A percentile compares a stretch with the other conserved stretches of the same genome.
Evolutionary conservation across 2,329 filamentous ascomycete species (phyloP).

Genomic region (Triangularia setosa): DNA sequence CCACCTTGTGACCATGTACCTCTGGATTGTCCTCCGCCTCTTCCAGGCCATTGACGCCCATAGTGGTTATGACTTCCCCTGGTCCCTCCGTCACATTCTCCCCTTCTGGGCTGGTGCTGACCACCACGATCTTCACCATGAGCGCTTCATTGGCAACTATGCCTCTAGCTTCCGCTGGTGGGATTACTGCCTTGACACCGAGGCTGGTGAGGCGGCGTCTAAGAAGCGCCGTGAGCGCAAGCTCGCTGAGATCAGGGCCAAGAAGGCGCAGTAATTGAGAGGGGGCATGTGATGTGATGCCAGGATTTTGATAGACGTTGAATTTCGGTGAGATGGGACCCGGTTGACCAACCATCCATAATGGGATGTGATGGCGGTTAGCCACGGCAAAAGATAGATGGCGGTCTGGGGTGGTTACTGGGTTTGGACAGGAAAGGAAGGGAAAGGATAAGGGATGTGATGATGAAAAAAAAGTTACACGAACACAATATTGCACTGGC

Average conservation of each 20-base stretch:
- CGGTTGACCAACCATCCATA: neutral
- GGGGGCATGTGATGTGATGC: conserved; percentile 9
- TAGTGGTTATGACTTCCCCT: conserved; percentile 97
- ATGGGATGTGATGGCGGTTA: neutral
- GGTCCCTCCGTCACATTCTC: conserved; percentile 90
- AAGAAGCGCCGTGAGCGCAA: conserved; percentile 80
- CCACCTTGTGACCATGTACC: conserved; percentile 96
- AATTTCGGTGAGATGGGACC: neutral
- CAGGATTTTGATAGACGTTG: neutral
- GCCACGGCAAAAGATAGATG: neutral
- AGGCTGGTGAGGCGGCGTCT: conserved; percentile 82
- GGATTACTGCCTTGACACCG: conserved; percentile 91
- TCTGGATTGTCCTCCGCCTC: conserved; percentile 88
- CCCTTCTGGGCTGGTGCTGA: conserved; percentile 97
- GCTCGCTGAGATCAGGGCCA: conserved; percentile 59
- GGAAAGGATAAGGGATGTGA: conserved; percentile 13
- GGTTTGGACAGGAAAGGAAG: conserved; percentile 2
- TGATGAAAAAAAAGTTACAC: conserved; percentile 11
- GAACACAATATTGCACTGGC: conserved; percentile 4
- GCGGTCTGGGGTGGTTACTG: neutral
- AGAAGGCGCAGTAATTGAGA: conserved; percentile 62
- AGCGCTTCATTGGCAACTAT: conserved; percentile 98
- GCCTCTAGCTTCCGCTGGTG: conserved; percentile 98
- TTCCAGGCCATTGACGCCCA: conserved; percentile 98
- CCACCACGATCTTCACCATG: conserved; percentile 95